Evolutionary conservation across 371 early-diverging fungal genomes (phyloP), one percentile per base, ranked within the genome.

Genomic region (Syncephalastrum sp.): DNA sequence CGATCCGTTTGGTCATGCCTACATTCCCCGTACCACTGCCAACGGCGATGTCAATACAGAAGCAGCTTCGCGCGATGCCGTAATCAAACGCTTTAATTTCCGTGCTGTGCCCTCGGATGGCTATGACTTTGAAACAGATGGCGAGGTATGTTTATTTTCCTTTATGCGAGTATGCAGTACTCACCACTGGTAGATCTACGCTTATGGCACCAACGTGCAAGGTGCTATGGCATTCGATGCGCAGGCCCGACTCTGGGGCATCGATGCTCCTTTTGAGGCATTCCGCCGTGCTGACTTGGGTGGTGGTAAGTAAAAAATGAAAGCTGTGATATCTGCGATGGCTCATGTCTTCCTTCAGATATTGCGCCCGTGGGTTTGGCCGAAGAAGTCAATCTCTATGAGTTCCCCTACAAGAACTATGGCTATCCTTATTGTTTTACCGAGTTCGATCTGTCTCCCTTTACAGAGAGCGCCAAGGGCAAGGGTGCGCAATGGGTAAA

Each of bases 351-450:
- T 13, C 51, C 54, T 17, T 47, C 27, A 67, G 69, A 70, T 27
- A 56, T 70, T 42, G 44, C 64, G 4, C 49, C 50, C 2, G 41
- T 21, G 38, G 70, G 66, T n/a, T 19, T 69, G 14, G 77, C 77
- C 8, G 71, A 73, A 54, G 77, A 77, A 53, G 50, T 77, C 6
- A 77, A 77, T 45, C 29, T 73, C 17, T 77, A 73, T 21, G 68
- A 68, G 45, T 59, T 57, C 19, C 64, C 74, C 1, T 42, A 50
- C 15, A 53, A 50, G 38, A 67, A 69, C 47, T 77, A 71, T 46
- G 77, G 77, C 0, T 77, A 64, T 29, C 77, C 77, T 24, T 69
- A 77, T 45, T 77, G 77, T 42, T 67, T 69, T 55, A 73, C 77
- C 3, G 72, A 73, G 47, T 67, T 54, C 24, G 64, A 73, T 44